Evolutionary conservation across 805 yeast genomes (phyloP).

Genomic region (Candida odintsovae): DNA sequence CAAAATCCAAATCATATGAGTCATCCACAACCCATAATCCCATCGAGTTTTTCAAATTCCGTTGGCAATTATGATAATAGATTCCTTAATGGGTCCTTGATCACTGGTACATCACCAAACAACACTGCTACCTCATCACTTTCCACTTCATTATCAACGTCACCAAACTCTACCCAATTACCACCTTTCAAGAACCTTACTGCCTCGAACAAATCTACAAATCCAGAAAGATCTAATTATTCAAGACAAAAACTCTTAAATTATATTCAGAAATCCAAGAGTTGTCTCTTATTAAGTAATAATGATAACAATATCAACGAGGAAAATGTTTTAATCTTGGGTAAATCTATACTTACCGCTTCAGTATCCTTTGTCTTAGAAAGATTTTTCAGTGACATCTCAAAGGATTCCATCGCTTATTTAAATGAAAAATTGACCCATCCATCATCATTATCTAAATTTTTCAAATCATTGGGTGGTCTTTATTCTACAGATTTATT

Average conservation of each 20-base stretch:
- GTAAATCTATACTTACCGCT: constrained; percentile 48
- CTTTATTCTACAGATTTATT: constrained; percentile 18
- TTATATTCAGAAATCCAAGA: constrained; percentile 54
- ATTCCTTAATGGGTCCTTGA: not conserved
- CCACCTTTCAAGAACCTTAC: constrained; percentile 3
- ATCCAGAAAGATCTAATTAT: constrained; percentile 3
- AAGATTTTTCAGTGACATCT: constrained; percentile 49
- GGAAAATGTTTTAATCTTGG: constrained; percentile 51
- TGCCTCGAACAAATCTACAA: not conserved
- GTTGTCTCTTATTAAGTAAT: constrained; percentile 46
- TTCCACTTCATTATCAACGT: constrained; percentile 2
- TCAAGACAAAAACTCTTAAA: constrained; percentile 33
- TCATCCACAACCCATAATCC: not conserved
- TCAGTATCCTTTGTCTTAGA: constrained; percentile 60
- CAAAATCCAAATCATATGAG: not conserved
- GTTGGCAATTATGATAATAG: not conserved
- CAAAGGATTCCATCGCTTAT: constrained; percentile 49
- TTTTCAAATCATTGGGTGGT: constrained; percentile 36
- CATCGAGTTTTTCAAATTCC: not conserved
- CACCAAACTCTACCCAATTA: constrained; percentile 1
- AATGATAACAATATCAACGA: constrained; percentile 21
- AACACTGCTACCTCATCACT: not conserved
- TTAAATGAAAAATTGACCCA: constrained; percentile 39
- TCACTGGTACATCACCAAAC: not conserved
- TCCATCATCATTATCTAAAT: constrained; percentile 28